Evolutionary conservation across 345 rosid genomes (phyloP), one percentile per base, ranked within the genome.

Genomic region (Gossypium mustelinum): DNA sequence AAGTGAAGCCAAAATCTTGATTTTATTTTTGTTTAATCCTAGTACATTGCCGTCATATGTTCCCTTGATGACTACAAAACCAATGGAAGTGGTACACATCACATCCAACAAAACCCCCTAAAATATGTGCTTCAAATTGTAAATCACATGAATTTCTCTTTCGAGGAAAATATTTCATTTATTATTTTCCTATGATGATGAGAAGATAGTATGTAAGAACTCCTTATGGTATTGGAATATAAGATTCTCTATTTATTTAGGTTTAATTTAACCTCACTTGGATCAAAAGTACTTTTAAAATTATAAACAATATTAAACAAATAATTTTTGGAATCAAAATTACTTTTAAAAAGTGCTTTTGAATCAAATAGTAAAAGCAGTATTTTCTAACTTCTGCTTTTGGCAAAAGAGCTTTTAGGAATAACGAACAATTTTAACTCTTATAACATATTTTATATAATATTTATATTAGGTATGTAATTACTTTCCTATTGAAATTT

Each of bases 31-130:
- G 13, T 11, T 47, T 11, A 47, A 24, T 48, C 41, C 43, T 75
- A 54, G 81, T 78, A 76, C 78, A 73, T 57, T 43, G 4, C 67
- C 78, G 77, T 78, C 74, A 29, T n/a, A 29, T 84, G 82, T 78
- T 76, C 54, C 83, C 80, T 61, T 73, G 27, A 22, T 73, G 27
- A 22, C 22, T 75, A 74, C 51, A 20, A 44, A 17, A 62, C 43
- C 41, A 44, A 74, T 50, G 76, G 11, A 65, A 81, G 78, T 75
- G 67, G 55, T 20, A 63, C 48, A 77, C 34, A 75, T 81, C 88
- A 79, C 83, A 82, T 85, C 84, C 55, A 73, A 66, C 64, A n/a
- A 56, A 39, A 24, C 71, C 41, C 60, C 72, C 13, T 10, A 45
- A 59, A 76, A 34, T 22, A 54, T 65, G 17, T 59, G 72, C 72